Evolutionary conservation across 2,329 filamentous ascomycete species (phyloP), one percentile per base, ranked within the genome.

Genomic region (Neophaeococcomyces aloes): DNA sequence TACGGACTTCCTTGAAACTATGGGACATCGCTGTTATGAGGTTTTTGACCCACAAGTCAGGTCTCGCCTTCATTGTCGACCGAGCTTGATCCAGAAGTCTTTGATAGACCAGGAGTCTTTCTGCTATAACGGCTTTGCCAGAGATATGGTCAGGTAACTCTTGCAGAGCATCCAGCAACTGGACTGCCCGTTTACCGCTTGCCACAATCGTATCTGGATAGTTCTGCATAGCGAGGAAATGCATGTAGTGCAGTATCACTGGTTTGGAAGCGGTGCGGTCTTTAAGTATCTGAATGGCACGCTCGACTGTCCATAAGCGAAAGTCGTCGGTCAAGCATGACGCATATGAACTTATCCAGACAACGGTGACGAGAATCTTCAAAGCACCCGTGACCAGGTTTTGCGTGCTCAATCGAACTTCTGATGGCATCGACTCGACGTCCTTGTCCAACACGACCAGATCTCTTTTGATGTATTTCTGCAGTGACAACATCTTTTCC

Each of bases 381-480:
- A 94, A 67, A 2, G 87, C 83, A 53, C 93, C 83, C 41, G 81
- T 81, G 37, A 81, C 73, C 10, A 96, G 72, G 34, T 81, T 81
- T 10, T 31, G 30, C 23, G 29, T 27, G 30, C 39, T 42, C 21
- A 35, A 13, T 15, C 39, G 21, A 39, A 76, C 73, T 46, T 72
- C 66, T 4, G 71, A 59, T 29, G 74, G 70, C 51, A 76, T 79
- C 8, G 78, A 71, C 5, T 72, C 74, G 8, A 44, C 29, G 13
- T 46, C 42, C 19, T 40, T 42, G 15, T 43, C 46, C 38, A 46
- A 47, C 30, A 46, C 46, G 2, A 48, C 23, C 18, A 94, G 71
- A 59, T 98, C 91, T 47, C 88, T 76, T 56, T 83, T 79, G 44
- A 96, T 86, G 58, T 87, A 94, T 47, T 86, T 81, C 52, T 78